A percentile compares a stretch with the other conserved stretches of the same genome.
These are phyloP conservation scores for Parmelia sp. DNA, from an alignment of 495 filamentous ascomycete species.

Conservation along the genomic window DNA sequence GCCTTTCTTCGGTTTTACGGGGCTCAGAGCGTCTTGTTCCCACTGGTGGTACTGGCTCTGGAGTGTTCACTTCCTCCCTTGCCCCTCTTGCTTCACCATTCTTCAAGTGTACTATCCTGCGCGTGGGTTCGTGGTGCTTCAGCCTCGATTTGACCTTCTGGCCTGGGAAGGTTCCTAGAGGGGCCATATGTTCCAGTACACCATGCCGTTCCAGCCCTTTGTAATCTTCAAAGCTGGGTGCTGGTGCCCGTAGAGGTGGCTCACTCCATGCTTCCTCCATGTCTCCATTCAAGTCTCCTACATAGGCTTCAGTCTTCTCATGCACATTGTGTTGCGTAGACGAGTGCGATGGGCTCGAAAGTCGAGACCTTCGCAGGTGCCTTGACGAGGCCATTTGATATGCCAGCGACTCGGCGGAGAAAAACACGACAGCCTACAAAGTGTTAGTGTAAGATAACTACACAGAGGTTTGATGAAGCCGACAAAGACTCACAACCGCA, in stretches of 20 bases:
- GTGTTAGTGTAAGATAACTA: conserved; percentile 14
- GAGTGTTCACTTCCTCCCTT: conserved; percentile 28
- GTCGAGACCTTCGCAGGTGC: conserved; percentile 34
- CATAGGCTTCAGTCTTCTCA: conserved; percentile 22
- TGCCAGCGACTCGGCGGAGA: conserved; percentile 35
- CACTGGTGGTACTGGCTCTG: conserved; percentile 26
- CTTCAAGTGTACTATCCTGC: conserved; percentile 18
- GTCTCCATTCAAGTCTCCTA: conserved; percentile 28
- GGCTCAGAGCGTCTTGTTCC: conserved; percentile 30
- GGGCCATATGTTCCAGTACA: conserved; percentile 63
- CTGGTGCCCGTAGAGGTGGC: conserved; percentile 56
- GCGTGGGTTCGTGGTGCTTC: conserved; percentile 27
- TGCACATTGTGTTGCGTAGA: conserved; percentile 35
- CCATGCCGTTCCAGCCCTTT: conserved; percentile 52
- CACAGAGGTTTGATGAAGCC: not conserved
- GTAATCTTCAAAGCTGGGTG: conserved; percentile 63
- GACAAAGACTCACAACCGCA: conserved; percentile 9
- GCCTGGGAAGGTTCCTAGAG: conserved; percentile 58
- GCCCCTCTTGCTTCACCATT: conserved; percentile 26
- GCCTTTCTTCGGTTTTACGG: conserved; percentile 28
- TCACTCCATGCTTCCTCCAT: conserved; percentile 61
- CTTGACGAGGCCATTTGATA: conserved; percentile 39
- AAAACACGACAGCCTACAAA: conserved; percentile 11
- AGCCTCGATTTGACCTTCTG: conserved; percentile 37
- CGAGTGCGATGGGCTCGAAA: conserved; percentile 47